Percentiles rank a stretch among this genome's conserved stretches.
Conservation (phyloP, 2,329 filamentous ascomycete genomes). For the Ceratocystis albifundus region DNA sequence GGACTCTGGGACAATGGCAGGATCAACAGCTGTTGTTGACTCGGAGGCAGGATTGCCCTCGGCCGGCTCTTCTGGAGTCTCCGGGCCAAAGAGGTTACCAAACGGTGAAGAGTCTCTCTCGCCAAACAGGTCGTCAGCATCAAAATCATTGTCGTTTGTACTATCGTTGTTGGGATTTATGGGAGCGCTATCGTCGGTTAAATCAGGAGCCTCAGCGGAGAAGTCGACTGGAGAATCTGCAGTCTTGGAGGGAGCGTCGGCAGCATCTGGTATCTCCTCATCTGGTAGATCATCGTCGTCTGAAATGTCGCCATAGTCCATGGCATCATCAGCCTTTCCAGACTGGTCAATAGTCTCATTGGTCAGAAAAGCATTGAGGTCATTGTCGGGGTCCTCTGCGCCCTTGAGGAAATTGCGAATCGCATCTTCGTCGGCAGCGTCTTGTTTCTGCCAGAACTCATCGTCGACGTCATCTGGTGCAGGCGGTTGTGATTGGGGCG, state of each 20-base stretch:
- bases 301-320: conserved; percentile 83
- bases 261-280: conserved; percentile 47
- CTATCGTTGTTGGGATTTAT: conserved; percentile 32
- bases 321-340: conserved; percentile 82
- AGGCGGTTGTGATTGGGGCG: conserved; percentile 23
- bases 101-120: conserved; percentile 44
- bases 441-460: conserved; percentile 35
- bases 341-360: conserved; percentile 45
- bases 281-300: conserved; percentile 76
- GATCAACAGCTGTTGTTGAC: not conserved
- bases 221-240: not conserved
- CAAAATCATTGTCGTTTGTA: conserved; percentile 41
- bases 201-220: conserved; percentile 3
- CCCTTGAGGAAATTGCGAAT: conserved; percentile 37
- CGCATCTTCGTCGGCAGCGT: conserved; percentile 39
- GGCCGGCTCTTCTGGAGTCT: conserved; percentile 33
- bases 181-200: conserved; percentile 49
- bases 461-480: conserved; percentile 28
- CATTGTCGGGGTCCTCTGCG: conserved; percentile 32
- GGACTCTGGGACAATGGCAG: conserved; percentile 22
- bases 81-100: conserved; percentile 33
- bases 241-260: not conserved
- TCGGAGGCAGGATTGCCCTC: conserved; percentile 28
- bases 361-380: conserved; percentile 32
- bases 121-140: conserved; percentile 58